Evolutionary conservation across 257 asterid species (phyloP), one percentile per base, ranked within the genome.

Genomic region (Solanum verrucosum): DNA sequence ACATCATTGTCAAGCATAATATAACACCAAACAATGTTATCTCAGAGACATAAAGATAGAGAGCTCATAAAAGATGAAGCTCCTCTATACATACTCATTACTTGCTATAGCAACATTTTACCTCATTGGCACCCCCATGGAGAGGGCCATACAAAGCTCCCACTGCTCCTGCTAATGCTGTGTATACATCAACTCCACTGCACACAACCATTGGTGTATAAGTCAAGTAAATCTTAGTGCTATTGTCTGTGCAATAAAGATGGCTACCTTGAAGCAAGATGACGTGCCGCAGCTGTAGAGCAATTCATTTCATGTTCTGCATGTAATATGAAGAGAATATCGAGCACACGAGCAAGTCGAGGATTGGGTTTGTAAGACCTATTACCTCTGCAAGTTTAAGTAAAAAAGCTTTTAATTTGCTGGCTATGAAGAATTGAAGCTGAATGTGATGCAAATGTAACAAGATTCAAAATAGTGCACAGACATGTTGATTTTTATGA

Each of bases 81-180:
- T 71, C 18, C 59, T 73, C 88, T 13, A n/a, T 27, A 34, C 9
- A 72, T 77, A 52, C 25, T 33, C 49, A 82, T 82, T 63, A 56
- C 16, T 86, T 49, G 35, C n/a, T 15, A 42, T 84, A 71, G 10
- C 16, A 35, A 16, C 77, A 29, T 56, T n/a, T 31, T 94, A 97
- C 99, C 98, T 97, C 99, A 87, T 96, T 97, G 10, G 99, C 99
- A 88, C 99, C 99, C 90, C 99, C 99, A 90, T 97, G 99, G 90
- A 97, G 99, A 67, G 99, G 99, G 84, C 99, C 99, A 92, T 97
- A 97, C 94, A 97, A 88, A 65, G 99, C 99, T 89, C 99, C 99
- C 89, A 96, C 99, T 33, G 99, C 99, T 87, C 99, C 99, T 88
- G 99, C 93, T 87, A 97, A 96, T 90, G 99, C 98, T 3, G 99